A percentile compares a stretch with the other conserved stretches of the same genome.
Evolutionary conservation across 768 basidiomycete genomes (phyloP).

Genomic region (Lentinula aciculospora): DNA sequence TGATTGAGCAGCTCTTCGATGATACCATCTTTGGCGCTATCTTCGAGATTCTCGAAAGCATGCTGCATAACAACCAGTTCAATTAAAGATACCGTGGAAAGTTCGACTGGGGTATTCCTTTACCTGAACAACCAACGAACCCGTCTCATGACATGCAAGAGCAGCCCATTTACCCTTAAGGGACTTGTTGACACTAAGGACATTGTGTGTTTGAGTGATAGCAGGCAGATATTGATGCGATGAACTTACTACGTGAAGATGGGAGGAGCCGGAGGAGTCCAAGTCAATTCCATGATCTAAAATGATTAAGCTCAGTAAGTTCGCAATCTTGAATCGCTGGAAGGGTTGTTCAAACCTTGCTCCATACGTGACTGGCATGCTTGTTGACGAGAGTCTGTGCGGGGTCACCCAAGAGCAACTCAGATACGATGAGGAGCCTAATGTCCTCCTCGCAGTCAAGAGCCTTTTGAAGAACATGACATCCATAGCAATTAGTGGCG

Average conservation of each 20-base stretch:
- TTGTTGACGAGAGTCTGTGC: constrained; percentile 86
- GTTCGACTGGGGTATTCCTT: constrained; percentile 5
- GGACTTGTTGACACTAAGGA: constrained; percentile 73
- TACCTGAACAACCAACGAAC: constrained; percentile 84
- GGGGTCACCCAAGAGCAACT: constrained; percentile 78
- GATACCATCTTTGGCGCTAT: constrained; percentile 78
- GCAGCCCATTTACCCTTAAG: constrained; percentile 87
- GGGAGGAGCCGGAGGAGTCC: constrained; percentile 83
- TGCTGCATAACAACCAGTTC: constrained; percentile 38
- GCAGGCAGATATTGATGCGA: constrained; percentile 1
- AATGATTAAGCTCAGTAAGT: constrained; percentile 7
- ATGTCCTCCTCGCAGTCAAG: constrained; percentile 89
- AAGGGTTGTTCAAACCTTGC: constrained; percentile 48
- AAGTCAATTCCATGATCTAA: constrained; percentile 86
- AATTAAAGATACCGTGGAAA: neutral
- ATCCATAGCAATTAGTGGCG: constrained; percentile 86
- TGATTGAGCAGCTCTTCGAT: constrained; percentile 79
- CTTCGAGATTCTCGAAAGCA: constrained; percentile 82
- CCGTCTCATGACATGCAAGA: constrained; percentile 86
- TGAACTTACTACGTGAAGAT: constrained; percentile 76
- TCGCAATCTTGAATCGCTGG: neutral
- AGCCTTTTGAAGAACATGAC: constrained; percentile 85
- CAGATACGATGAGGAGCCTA: constrained; percentile 75
- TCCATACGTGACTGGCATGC: constrained; percentile 90
- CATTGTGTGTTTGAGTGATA: constrained; percentile 4